Conservation (phyloP, 495 filamentous ascomycete species). For the Chlorociboria aeruginascens region DNA sequence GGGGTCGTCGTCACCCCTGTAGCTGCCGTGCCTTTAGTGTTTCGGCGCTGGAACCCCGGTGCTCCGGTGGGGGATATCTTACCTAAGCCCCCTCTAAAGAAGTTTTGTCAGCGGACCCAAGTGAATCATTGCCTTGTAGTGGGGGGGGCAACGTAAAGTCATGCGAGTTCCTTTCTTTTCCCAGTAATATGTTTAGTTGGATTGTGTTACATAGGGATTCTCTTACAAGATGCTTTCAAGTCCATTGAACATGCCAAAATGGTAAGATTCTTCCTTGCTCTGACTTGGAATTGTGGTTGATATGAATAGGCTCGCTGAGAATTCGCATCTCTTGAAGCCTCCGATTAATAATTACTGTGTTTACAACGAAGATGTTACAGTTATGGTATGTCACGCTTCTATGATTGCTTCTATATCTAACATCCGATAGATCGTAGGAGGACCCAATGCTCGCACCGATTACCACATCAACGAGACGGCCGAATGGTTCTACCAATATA, state of each 20-base stretch:
- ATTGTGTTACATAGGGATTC: no score
- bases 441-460: slow-evolving; percentile 91
- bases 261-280: slow-evolving; percentile 34
- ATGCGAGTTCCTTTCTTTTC: no score
- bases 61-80: neutral
- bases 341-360: slow-evolving; percentile 97
- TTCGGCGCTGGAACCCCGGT: neutral
- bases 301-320: slow-evolving; percentile 67
- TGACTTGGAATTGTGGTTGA: slow-evolving; percentile 2
- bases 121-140: no score
- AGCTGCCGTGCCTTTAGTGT: neutral
- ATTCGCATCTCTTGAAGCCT: slow-evolving; percentile 85
- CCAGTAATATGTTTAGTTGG: no score
- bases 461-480: slow-evolving; percentile 97
- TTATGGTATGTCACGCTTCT: slow-evolving; percentile 44
- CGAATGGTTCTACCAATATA: slow-evolving; percentile 97
- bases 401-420: neutral
- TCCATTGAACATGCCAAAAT: slow-evolving; percentile 75
- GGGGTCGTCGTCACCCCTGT: neutral
- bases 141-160: no score
- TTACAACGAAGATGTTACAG: slow-evolving; percentile 67
- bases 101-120: no score
- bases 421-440: slow-evolving; percentile 67
- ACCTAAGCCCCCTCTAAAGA: no score
- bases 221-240: slow-evolving; percentile 10